phyloP scores from a whole-genome alignment of 139 green algal genomes.

The Chlorella vulgaris region DNA sequence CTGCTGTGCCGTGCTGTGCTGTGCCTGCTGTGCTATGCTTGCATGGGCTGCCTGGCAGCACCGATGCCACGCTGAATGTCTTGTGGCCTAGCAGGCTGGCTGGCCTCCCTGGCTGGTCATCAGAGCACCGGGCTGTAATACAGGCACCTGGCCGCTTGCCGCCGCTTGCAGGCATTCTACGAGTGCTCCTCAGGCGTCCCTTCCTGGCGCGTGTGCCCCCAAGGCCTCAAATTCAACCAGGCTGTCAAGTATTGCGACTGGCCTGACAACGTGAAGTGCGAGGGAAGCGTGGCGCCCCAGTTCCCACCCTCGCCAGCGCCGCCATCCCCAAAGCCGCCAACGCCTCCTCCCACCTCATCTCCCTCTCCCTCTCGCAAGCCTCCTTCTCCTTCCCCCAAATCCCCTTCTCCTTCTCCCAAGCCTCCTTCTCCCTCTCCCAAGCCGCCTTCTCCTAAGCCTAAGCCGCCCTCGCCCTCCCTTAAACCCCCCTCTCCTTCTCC shows the following conservation, averaged over 20 bases:
- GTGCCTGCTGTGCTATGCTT: neutral
- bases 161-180: neutral
- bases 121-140: neutral
- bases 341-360: neutral
- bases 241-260: neutral
- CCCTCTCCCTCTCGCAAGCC: neutral
- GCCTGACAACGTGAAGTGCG: neutral
- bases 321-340: neutral
- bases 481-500: neutral
- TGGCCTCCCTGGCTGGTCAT: neutral
- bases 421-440: too few species aligned
- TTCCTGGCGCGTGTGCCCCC: neutral
- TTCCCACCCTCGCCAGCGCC: neutral
- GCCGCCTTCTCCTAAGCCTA: neutral
- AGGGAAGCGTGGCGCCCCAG: neutral
- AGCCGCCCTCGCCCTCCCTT: neutral
- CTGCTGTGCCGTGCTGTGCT: neutral
- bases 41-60: neutral
- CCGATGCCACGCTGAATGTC: neutral
- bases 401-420: neutral
- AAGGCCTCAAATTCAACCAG: neutral
- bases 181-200: neutral
- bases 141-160: neutral
- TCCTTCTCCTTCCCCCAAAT: neutral
- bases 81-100: neutral